Base-by-base conservation (phyloP, 768 basidiomycete species). In the Zangia roseola region DNA sequence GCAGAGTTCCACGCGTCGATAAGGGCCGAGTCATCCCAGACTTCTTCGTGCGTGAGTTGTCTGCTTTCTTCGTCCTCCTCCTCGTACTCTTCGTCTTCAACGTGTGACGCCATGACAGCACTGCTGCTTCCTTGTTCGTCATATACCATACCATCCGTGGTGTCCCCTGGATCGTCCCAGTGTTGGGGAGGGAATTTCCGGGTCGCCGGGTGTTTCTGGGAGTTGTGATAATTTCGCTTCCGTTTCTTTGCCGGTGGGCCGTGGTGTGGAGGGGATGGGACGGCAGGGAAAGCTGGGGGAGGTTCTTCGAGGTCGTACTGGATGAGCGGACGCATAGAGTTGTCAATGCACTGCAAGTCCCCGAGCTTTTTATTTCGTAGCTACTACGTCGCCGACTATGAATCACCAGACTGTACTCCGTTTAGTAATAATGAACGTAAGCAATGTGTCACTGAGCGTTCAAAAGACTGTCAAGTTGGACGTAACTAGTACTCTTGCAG, bases 11-110 rank as follows among this genome's bases (percentile, higher is more conserved):
- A 91, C 17, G 90, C 90, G 44, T 86, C 77, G 38, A 92, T 79
- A 54, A 92, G 76, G 5, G 86, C 87, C 30, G 86, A 85, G 63
- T 92, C 90, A 55, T 92, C 90, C 90, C 90, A 92, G 31, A 90
- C 82, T 59, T 92, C 89, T 40, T 83, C 78, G 28, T 84, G 77
- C 9, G 84, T 81, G 49, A 90, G 74, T 46, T 81, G 74, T 23
- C 83, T 75, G 54, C 83, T 82, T 58, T 84, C 81, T 26, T 76
- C 74, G 23, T 75, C 72, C 21, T 25, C 50, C 20, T 65, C 66
- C 6, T 64, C 68, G 16, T 57, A 37, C 1, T 49, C 68, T n/a
- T 56, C 39, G 2, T 26, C 68, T 21, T 50, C 64, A 2, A 30
- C 40, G 13, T 43, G 17, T 4, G 25, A 28, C 13, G 23, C 24